phyloP scores from a whole-genome alignment of 2,329 filamentous ascomycete genomes.

The Colletotrichum kahawae region DNA sequence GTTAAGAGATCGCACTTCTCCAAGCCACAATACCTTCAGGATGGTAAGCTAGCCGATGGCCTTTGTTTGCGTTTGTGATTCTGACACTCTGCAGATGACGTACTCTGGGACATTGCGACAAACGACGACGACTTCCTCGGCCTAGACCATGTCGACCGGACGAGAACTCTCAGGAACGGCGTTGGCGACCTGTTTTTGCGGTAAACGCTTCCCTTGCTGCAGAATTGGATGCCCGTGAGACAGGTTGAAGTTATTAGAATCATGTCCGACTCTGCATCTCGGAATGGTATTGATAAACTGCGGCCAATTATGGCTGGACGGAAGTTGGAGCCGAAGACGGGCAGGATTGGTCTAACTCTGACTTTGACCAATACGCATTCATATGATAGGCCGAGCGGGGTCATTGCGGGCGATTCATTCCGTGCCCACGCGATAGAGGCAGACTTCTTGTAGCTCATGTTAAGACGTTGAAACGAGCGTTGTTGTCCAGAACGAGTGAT shows the following conservation, averaged over 20 bases:
- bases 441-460: conserved; percentile 8
- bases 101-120: conserved; percentile 57
- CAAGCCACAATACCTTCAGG: conserved; percentile 81
- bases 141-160: conserved; percentile 69
- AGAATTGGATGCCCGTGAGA: background rate
- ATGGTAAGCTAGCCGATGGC: conserved; percentile 66
- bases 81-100: conserved; percentile 52
- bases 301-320: background rate
- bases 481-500: background rate
- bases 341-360: background rate
- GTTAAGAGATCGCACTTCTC: conserved; percentile 75
- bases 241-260: background rate
- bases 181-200: conserved; percentile 67
- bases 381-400: conserved; percentile 5
- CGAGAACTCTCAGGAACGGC: conserved; percentile 63
- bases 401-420: background rate
- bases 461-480: background rate
- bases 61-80: background rate
- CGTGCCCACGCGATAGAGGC: conserved; percentile 1
- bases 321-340: background rate
- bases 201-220: conserved; percentile 27
- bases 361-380: conserved; percentile 3
- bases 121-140: conserved; percentile 68
- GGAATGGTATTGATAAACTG: background rate
- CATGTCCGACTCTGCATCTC: background rate